Base-by-base conservation (phyloP, 208 protist genomes). In the Crithidia bombi region DNA sequence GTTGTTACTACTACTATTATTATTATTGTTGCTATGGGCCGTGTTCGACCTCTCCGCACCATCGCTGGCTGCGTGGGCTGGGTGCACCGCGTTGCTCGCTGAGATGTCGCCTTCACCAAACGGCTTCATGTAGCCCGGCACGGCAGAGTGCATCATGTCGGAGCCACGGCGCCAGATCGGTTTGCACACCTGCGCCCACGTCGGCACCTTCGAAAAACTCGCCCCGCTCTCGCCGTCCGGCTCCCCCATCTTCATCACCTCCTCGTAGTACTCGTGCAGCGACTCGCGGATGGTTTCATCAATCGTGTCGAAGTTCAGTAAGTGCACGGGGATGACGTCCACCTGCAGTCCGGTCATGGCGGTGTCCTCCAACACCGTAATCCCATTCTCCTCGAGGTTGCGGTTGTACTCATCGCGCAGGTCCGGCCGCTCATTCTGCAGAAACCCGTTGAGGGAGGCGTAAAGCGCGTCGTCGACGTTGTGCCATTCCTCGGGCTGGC, bases 291-390 rank as follows among this genome's bases (percentile, higher is more conserved):
- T 64, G 19, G 85, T 85, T 12, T 56, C 71, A 65, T 94, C 89
- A 33, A 92, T 86, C 10, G 64, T 78, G 67, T 88, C 64, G 43
- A 91, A 79, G 73, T 92, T 78, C 57, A 92, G 66, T 14, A 49
- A 41, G 66, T 92, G 81, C 25, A 91, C 79, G 11, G 89, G 86
- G 52, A 94, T 91, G 33, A 91, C 84, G 44, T 94, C 91, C 26
- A 94, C 89, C 70, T 95, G 86, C 56, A 95, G 72, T 25, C 87
- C 87, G 7, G 90, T 95, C 90, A 95, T 93, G 56, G 90, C 86
- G 1, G 87, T 93, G 77, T 93, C 87, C 35, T 90, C 61, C 62
- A 93, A 65, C 26, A 92, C 82, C 50, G 86, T 91, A 54, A 93
- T 90, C 52, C 79, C 82, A 69, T 82, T 88, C 66, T 78, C 64